Evolutionary conservation across 257 asterid species (phyloP).

Genomic region (Nicotiana undulata): DNA sequence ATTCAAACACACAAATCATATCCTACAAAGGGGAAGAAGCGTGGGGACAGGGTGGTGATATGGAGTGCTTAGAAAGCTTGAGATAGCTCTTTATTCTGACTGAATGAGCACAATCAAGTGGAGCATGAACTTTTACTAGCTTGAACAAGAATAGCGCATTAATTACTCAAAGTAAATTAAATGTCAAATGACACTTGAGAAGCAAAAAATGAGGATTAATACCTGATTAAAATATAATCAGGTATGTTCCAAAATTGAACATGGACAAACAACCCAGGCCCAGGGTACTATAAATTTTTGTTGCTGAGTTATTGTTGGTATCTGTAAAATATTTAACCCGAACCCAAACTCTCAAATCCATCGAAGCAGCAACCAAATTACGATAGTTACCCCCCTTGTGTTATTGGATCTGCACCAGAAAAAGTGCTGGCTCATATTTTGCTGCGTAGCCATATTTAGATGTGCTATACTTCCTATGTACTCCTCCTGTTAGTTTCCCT

Average conservation of each 20-base stretch:
- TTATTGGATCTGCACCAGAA: constrained; percentile 25
- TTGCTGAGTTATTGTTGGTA: neutral
- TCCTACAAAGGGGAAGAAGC: no score
- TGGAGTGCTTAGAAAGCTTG: no score
- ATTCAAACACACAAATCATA: no score
- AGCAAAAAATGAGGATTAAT: neutral
- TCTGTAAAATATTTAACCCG: neutral
- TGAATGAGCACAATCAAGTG: neutral
- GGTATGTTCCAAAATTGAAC: neutral
- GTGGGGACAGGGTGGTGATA: no score
- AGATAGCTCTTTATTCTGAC: no score
- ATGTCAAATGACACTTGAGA: neutral
- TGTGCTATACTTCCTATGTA: constrained; percentile 61
- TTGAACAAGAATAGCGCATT: neutral
- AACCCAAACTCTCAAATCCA: neutral
- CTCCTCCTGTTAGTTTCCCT: constrained; percentile 71
- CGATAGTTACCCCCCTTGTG: neutral
- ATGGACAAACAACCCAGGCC: neutral
- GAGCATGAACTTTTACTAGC: neutral
- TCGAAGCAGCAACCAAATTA: neutral
- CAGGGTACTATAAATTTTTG: neutral
- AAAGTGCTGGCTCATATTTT: constrained; percentile 56
- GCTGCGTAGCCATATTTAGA: constrained; percentile 63
- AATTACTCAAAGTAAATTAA: neutral
- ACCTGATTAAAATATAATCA: neutral